Evolutionary conservation across 768 basidiomycete genomes (phyloP), one percentile per base, ranked within the genome.

Genomic region (Phanerodontia chrysosporium): DNA sequence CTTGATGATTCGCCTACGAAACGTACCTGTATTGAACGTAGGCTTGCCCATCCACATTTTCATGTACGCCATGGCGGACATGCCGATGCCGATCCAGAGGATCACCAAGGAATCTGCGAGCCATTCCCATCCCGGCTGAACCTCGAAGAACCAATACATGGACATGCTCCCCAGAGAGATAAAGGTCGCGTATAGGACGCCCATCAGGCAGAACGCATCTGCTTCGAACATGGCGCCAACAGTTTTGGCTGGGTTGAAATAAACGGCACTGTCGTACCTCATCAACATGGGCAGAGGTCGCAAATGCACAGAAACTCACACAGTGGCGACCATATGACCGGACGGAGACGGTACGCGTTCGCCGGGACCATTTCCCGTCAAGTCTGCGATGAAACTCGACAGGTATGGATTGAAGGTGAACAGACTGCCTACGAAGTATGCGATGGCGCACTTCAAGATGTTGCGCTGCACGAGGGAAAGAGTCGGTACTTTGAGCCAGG

Each of bases 201-300:
- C 85, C 65, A 84, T 74, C 32, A 89, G 64, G 67, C 91, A 97
- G 71, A 82, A 95, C 6, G 89, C 74, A 65, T 93, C 86, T 10
- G 95, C 92, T 69, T 98, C 92, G 44, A 96, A 71, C 95, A 98
- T 98, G 0, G 82, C 89, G 4, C 96, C 97, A 4, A 90, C 76
- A 0, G 93, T 95, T 67, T 96, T 95, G 27, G 95, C 95, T 3
- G 96, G 96, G 65, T 95, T 93, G 71, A 85, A 98, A 72, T 98
- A 95, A 0, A 92, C 89, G 4, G 84, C 84, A 59, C 90, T 87
- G 64, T 32, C 35, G 49, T 13, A 21, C 21, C 3, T 14, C 48
- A 14, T 21, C 18, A 51, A 10, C 27, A 35, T 10, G 42, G 52
- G 52, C 49, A 35, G 24, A 52, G 56, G 27, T 13, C 51, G 59